These are phyloP conservation scores for Chytridium lagenaria DNA, from an alignment of 371 early-diverging fungal genomes.

Conservation along the genomic window DNA sequence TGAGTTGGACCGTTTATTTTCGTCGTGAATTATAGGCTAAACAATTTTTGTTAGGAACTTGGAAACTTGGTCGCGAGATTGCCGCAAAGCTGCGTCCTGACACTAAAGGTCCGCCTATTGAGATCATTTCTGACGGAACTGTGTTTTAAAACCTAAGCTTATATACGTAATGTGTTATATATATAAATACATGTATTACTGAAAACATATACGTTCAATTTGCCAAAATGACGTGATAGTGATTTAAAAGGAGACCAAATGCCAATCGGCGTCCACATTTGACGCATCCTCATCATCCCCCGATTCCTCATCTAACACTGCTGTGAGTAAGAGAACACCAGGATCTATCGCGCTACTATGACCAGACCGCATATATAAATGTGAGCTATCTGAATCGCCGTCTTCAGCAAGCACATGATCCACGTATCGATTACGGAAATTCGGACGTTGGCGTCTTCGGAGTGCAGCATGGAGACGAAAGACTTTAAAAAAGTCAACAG, in stretches of 20 bases:
- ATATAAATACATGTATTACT: too few relatives aligned
- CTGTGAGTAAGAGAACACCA: background rate
- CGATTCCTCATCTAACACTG: slow-evolving; percentile 18
- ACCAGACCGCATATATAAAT: background rate
- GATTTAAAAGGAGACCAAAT: slow-evolving; percentile 16
- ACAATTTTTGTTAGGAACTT: slow-evolving; percentile 33
- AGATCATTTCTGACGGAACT: slow-evolving; percentile 80
- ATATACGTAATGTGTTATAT: too few relatives aligned
- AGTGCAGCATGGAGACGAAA: slow-evolving; percentile 8
- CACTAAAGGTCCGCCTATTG: slow-evolving; percentile 87
- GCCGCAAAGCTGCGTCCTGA: slow-evolving; percentile 77
- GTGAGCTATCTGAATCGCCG: background rate
- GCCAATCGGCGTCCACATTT: slow-evolving; percentile 18
- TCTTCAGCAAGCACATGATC: slow-evolving; percentile 5
- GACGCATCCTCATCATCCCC: slow-evolving; percentile 18
- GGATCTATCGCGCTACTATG: slow-evolving; percentile 8
- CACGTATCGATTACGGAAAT: background rate
- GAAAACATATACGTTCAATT: too few relatives aligned
- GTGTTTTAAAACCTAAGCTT: slow-evolving; percentile 60
- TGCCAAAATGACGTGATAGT: background rate
- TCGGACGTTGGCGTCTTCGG: slow-evolving; percentile 4
- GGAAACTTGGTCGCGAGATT: slow-evolving; percentile 86
- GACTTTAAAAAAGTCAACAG: slow-evolving; percentile 19
- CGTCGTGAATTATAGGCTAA: background rate
- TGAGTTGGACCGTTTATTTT: background rate